These are phyloP conservation scores for Lepiota brunneoincarnata DNA, from an alignment of 768 basidiomycete genomes.

Conservation along the genomic window DNA sequence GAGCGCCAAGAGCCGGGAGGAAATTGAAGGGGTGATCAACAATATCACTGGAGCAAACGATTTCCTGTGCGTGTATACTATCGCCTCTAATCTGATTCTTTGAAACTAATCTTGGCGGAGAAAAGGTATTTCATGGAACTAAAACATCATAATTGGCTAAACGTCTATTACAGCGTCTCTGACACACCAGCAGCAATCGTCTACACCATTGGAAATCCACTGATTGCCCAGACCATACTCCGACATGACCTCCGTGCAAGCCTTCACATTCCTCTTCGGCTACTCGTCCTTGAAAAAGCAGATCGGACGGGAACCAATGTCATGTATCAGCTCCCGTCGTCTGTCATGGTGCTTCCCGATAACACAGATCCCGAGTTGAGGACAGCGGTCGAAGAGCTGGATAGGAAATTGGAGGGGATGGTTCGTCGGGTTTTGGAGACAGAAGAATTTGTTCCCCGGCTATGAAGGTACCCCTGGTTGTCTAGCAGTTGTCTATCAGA, in stretches of 20 bases:
- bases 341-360: conserved; percentile 33
- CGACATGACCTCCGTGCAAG: conserved; percentile 37
- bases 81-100: neutral
- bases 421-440: conserved; percentile 26
- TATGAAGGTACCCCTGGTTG: conserved; percentile 8
- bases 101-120: neutral
- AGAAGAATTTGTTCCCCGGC: neutral
- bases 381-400: conserved; percentile 32
- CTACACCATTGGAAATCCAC: conserved; percentile 52
- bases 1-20: conserved; percentile 29
- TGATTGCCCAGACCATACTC: conserved; percentile 45
- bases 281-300: conserved; percentile 40
- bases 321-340: conserved; percentile 46
- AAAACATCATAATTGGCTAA: conserved; percentile 34
- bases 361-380: conserved; percentile 27
- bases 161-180: conserved; percentile 23
- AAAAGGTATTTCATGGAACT: conserved; percentile 40
- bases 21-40: conserved; percentile 32
- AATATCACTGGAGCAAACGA: conserved; percentile 30
- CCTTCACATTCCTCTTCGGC: conserved; percentile 42
- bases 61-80: conserved; percentile 39
- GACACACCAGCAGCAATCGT: conserved; percentile 29
- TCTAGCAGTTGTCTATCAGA: neutral
- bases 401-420: conserved; percentile 42
- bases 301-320: conserved; percentile 37